Conservation (phyloP, 306 rosid species). For the Phaseolus lunatus region DNA sequence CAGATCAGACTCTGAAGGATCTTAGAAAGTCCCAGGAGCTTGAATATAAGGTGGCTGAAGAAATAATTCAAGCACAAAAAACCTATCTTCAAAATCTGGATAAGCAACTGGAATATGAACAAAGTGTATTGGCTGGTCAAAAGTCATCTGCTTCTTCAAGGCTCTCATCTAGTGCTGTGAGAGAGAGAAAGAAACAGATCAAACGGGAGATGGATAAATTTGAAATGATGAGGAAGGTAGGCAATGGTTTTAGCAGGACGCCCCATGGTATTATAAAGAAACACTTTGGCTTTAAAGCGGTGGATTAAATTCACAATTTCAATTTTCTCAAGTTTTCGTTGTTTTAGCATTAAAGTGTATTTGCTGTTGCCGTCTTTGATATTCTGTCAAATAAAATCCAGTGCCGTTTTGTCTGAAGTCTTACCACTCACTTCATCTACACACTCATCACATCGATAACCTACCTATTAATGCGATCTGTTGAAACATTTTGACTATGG, state of each 20-base stretch:
- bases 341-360: too few species aligned
- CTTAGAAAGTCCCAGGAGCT: constrained; percentile 72
- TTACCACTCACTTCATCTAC: too few species aligned
- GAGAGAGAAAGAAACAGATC: constrained; percentile 69
- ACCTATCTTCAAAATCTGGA: constrained; percentile 59
- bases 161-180: constrained; percentile 47
- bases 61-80: constrained; percentile 64
- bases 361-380: too few species aligned
- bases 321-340: too few species aligned
- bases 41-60: constrained; percentile 69
- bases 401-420: too few species aligned
- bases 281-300: constrained; percentile 59
- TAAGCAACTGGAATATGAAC: constrained; percentile 67
- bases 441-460: too few species aligned
- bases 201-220: constrained; percentile 57
- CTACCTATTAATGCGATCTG: too few species aligned
- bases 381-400: too few species aligned
- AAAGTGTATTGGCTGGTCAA: constrained; percentile 52
- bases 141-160: constrained; percentile 50
- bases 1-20: constrained; percentile 58
- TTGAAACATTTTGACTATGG: too few species aligned
- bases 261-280: constrained; percentile 55
- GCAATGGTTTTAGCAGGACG: constrained; percentile 67
- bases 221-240: constrained; percentile 65
- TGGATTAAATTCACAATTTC: neutral